phyloP scores from a whole-genome alignment of 1,284 basidiomycete species.

The Volvariella surrecta region DNA sequence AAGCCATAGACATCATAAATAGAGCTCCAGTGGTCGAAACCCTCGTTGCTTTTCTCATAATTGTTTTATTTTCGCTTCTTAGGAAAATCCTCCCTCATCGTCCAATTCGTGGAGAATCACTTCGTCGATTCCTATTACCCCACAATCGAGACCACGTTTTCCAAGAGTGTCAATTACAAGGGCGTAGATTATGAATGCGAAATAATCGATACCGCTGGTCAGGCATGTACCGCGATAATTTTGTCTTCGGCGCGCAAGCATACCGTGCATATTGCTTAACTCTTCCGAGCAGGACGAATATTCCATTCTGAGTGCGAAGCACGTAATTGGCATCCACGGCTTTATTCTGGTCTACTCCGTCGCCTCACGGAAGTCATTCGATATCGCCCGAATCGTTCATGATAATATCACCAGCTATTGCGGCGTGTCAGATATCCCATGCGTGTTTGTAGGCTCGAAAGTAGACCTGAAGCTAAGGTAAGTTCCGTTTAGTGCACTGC shows the following conservation, averaged over 20 bases:
- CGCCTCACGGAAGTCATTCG: constrained; percentile 86
- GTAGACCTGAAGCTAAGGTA: constrained; percentile 75
- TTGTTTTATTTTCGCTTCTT: constrained; percentile 3
- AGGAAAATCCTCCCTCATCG: constrained; percentile 38
- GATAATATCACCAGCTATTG: constrained; percentile 98
- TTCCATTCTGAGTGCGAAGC: constrained; percentile 39
- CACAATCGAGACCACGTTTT: constrained; percentile 88
- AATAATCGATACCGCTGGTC: constrained; percentile 96
- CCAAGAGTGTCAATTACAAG: constrained; percentile 79
- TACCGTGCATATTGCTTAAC: background rate
- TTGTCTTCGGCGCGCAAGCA: background rate
- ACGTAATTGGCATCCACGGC: constrained; percentile 45
- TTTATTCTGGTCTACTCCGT: constrained; percentile 84
- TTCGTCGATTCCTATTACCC: constrained; percentile 51
- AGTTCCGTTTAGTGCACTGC: constrained; percentile 9
- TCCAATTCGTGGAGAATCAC: constrained; percentile 32
- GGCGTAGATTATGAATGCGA: constrained; percentile 89
- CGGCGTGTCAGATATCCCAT: constrained; percentile 84
- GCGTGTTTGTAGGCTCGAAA: constrained; percentile 97
- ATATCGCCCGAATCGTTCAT: constrained; percentile 93
- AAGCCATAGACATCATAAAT: too few species aligned
- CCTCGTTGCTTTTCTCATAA: too few species aligned
- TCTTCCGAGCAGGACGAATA: constrained; percentile 36
- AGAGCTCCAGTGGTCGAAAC: too few species aligned
- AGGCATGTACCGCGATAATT: constrained; percentile 45